These are phyloP conservation scores for Verticillium albo-atrum DNA, from an alignment of 2,329 filamentous ascomycete species.

Conservation along the genomic window DNA sequence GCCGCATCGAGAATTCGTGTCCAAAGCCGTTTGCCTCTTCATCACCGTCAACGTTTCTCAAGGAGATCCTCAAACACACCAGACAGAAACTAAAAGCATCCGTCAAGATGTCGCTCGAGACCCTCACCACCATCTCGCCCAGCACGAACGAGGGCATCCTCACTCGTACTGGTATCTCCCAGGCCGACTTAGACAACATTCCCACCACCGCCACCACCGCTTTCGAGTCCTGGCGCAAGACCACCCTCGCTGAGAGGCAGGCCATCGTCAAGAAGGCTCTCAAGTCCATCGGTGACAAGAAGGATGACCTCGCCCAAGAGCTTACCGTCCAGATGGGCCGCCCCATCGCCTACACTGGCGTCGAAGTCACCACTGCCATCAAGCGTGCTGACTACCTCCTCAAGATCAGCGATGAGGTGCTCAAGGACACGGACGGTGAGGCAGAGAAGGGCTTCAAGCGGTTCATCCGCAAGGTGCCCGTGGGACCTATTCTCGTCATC, in stretches of 20 bases:
- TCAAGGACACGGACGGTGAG: slow-evolving; percentile 79
- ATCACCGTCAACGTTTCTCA: background rate
- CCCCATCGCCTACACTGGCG: slow-evolving; percentile 80
- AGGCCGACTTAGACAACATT: slow-evolving; percentile 66
- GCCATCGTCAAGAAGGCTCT: slow-evolving; percentile 78
- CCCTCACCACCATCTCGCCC: slow-evolving; percentile 79
- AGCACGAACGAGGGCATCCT: slow-evolving; percentile 81
- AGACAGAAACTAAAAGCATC: background rate
- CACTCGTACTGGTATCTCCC: slow-evolving; percentile 69
- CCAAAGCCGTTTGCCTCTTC: slow-evolving; percentile 2
- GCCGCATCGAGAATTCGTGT: background rate
- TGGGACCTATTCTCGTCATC: slow-evolving; percentile 82
- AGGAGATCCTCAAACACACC: background rate
- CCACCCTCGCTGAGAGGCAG: slow-evolving; percentile 70
- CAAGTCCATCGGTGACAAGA: slow-evolving; percentile 61
- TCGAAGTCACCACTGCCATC: slow-evolving; percentile 80
- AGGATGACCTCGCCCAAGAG: slow-evolving; percentile 79
- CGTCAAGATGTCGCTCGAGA: slow-evolving; percentile 56
- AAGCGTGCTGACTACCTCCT: slow-evolving; percentile 82
- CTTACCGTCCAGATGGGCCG: slow-evolving; percentile 94
- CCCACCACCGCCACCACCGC: slow-evolving; percentile 68
- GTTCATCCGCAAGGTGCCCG: slow-evolving; percentile 82
- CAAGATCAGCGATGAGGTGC: slow-evolving; percentile 72
- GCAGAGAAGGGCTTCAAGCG: slow-evolving; percentile 83
- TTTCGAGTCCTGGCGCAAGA: slow-evolving; percentile 73